phyloP scores from a whole-genome alignment of 2,329 filamentous ascomycete genomes.

The Epichloe coenophiala region DNA sequence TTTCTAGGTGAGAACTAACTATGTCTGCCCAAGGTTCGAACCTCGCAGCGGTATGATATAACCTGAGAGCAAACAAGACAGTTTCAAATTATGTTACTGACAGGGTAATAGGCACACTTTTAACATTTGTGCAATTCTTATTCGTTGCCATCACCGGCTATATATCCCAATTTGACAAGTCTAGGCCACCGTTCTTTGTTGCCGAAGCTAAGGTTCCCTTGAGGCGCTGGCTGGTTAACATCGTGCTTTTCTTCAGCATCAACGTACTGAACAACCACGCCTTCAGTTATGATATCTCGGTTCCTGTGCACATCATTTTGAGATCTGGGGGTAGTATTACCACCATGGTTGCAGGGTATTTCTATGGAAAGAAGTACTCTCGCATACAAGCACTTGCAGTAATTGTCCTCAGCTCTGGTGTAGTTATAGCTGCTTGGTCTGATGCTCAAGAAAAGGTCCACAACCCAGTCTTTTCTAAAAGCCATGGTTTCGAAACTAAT shows the following conservation, averaged over 20 bases:
- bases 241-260: slow-evolving; percentile 80
- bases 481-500: not conserved
- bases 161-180: slow-evolving; percentile 57
- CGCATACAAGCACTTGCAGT: slow-evolving; percentile 71
- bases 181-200: slow-evolving; percentile 57
- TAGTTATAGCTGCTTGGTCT: slow-evolving; percentile 78
- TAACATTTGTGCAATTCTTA: slow-evolving; percentile 81
- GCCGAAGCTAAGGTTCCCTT: slow-evolving; percentile 70
- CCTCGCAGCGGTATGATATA: slow-evolving; percentile 57
- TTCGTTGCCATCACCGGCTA: slow-evolving; percentile 71
- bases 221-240: slow-evolving; percentile 75
- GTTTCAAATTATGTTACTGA: slow-evolving; percentile 2
- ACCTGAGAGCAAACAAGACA: not conserved
- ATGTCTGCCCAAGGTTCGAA: slow-evolving; percentile 47
- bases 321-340: slow-evolving; percentile 95
- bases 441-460: slow-evolving; percentile 73
- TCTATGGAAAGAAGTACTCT: slow-evolving; percentile 78
- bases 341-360: slow-evolving; percentile 79
- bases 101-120: slow-evolving; percentile 50
- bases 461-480: not conserved
- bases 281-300: slow-evolving; percentile 91
- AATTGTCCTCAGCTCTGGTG: slow-evolving; percentile 68
- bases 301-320: slow-evolving; percentile 92
- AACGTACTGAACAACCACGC: slow-evolving; percentile 97
- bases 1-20: not conserved